These are phyloP conservation scores for Picea glauca DNA, from an alignment of 75 land plant genomes.

Conservation along the genomic window DNA sequence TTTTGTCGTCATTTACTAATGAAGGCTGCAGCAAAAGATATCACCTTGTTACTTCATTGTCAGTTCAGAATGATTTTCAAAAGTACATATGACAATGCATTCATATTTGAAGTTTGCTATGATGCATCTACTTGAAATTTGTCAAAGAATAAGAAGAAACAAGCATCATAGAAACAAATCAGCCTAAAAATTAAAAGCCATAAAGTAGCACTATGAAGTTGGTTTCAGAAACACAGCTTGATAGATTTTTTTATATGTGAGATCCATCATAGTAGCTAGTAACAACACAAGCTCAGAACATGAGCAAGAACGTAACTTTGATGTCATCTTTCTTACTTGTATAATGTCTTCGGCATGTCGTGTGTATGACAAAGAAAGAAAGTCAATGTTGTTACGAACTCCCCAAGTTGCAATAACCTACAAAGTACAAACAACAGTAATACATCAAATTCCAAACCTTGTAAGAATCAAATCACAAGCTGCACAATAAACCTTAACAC, in stretches of 20 bases:
- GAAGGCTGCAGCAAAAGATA: not conserved
- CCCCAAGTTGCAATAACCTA: conserved; percentile 81
- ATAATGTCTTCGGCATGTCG: conserved; percentile 87
- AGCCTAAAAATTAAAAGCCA: not conserved
- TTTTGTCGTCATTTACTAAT: not conserved
- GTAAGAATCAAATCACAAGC: not conserved
- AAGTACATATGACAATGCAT: not conserved
- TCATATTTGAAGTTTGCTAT: not conserved
- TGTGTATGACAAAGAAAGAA: conserved; percentile 82
- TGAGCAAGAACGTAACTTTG: not conserved
- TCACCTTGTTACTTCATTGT: too few species aligned
- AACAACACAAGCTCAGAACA: not conserved
- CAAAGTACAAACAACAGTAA: not conserved
- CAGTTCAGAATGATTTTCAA: too few species aligned
- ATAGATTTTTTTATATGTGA: not conserved
- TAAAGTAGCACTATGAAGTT: not conserved
- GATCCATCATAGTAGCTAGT: not conserved
- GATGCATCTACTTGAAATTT: not conserved
- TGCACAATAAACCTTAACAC: not conserved
- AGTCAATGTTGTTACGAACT: conserved; percentile 72
- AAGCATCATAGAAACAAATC: not conserved
- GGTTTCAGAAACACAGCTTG: not conserved
- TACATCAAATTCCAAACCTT: not conserved
- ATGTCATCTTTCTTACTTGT: conserved; percentile 27
- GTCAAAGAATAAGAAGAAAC: not conserved